Base-by-base conservation (phyloP, 176 grass and related monocot genomes). In the Ampelocalamus luodianensis region DNA sequence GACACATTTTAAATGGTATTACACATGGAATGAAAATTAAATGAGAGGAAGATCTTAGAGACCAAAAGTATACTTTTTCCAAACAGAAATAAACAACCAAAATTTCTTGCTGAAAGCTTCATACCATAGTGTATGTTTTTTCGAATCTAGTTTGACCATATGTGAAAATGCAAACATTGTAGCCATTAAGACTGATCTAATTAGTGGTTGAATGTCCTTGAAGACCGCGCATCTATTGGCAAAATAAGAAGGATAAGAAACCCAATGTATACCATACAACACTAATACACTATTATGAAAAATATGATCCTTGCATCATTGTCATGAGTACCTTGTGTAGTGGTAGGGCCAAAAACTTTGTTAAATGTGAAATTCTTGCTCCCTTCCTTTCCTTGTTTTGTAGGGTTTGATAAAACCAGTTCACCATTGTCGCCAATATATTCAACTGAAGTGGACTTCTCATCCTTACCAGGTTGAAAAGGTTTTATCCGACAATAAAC, bases 111-210 rank as follows among this genome's bases (percentile, higher is more conserved):
- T n/a, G 22, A 79, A 20, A 66, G 39, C 48, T 79, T 78, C 76
- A 74, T 92, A 98, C 96, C 96, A 98, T 98, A 58, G 96, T 98
- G 66, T 98, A 90, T 0, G 96, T 98, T 88, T 98, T 98, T 20
- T 93, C 96, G 24, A 93, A 95, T 92, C 96, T 93, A 89, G 96
- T 98, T 82, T 98, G 96, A 70, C 96, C 93, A 90, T 98, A 98
- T 61, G 96, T 90, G 14, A 98, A 96, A 53, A 98, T 98, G 76
- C 96, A 98, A 64, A 98, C 96, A 87, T 98, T 95, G 77, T 90
- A 98, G 37, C 96, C 96, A 89, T 98, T 91, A 79, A 98, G 87
- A 96, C 89, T 60, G 96, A 98, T 73, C 91, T 83, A 83, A 98
- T 88, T 50, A 98, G 77, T 15, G 96, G 96, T 22, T 80, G 91